Evolutionary conservation across 805 yeast species (phyloP), one percentile per base, ranked within the genome.

Genomic region (Kregervanrija pseudodelftensis): DNA sequence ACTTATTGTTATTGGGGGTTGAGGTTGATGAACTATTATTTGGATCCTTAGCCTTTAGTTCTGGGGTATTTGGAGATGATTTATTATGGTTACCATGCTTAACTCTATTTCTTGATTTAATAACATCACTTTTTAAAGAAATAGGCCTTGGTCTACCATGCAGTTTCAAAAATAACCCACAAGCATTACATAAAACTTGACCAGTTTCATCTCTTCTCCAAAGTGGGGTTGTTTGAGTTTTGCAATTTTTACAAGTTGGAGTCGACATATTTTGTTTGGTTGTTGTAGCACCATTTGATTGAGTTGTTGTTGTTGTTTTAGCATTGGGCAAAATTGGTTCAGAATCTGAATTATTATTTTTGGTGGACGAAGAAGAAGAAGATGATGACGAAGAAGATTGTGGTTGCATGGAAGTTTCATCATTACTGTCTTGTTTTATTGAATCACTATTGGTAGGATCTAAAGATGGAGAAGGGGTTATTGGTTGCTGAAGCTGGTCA

Each of bases 181-280:
- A 88, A 9, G 98, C 98, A 67, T 90, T 90, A 64, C 98, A 90
- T 40, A 90, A 72, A 32, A 90, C 95, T 55, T 82, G 83, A 12
- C 95, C 95, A 10, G 85, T 78, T 57, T 89, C 96, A 65, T 90
- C 96, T 51, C 97, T 73, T 64, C 97, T 76, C 97, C 97, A 90
- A 30, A 90, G 69, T 1, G 98, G 97, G 2, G 98, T 90, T 1
- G 93, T 90, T 47, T 88, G 85, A 2, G 98, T 90, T 57, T 82
- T 77, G 67, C 98, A 90, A 64, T 90, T 90, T 54, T 84, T 86
- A 63, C 98, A 90, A 16, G 82, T 74, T 4, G 95, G 87, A 32
- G 78, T 69, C 11, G 81, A 63, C 49, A 79, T 76, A 55, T 76
- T 80, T 13, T 80, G 71, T 52, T 79, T 80, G 13, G 82, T 70